phyloP scores from a whole-genome alignment of 441 rosid species.

The Pelargonium myrrhifolium region DNA sequence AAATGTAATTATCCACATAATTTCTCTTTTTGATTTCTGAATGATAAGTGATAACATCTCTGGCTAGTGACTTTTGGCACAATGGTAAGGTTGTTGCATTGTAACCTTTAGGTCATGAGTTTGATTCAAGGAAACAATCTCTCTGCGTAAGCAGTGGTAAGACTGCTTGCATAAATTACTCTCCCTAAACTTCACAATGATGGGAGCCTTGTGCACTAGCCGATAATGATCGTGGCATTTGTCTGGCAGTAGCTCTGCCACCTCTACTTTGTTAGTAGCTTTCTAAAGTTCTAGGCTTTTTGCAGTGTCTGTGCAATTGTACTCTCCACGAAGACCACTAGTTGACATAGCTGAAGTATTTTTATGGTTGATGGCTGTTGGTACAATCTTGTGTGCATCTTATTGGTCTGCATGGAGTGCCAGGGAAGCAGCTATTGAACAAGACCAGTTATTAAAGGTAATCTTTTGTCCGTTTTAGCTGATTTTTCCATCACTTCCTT shows the following conservation, averaged over 20 bases:
- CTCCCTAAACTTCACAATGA: no score
- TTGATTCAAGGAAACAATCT: no score
- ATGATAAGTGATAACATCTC: not conserved
- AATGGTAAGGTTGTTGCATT: no score
- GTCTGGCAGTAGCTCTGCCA: not conserved
- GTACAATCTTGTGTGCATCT: slow-evolving; percentile 82
- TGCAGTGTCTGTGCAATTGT: slow-evolving; percentile 89
- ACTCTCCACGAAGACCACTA: slow-evolving; percentile 81
- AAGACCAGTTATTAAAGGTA: slow-evolving; percentile 80
- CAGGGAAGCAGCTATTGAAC: slow-evolving; percentile 76
- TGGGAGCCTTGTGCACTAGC: no score
- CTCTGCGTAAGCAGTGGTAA: no score
- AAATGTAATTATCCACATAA: no score
- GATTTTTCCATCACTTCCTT: slow-evolving; percentile 3
- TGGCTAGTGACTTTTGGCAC: no score
- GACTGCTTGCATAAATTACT: no score
- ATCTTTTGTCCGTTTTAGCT: not conserved
- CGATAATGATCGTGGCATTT: no score
- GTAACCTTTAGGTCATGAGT: no score
- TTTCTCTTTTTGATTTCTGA: not conserved
- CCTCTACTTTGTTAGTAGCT: slow-evolving; percentile 2
- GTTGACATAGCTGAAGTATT: slow-evolving; percentile 96
- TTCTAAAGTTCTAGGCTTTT: slow-evolving; percentile 18
- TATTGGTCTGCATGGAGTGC: slow-evolving; percentile 98
- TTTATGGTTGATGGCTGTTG: slow-evolving; percentile 97